These are phyloP conservation scores for Atkinsonella hypoxylon DNA, from an alignment of 2,329 filamentous ascomycete species.

Conservation along the genomic window DNA sequence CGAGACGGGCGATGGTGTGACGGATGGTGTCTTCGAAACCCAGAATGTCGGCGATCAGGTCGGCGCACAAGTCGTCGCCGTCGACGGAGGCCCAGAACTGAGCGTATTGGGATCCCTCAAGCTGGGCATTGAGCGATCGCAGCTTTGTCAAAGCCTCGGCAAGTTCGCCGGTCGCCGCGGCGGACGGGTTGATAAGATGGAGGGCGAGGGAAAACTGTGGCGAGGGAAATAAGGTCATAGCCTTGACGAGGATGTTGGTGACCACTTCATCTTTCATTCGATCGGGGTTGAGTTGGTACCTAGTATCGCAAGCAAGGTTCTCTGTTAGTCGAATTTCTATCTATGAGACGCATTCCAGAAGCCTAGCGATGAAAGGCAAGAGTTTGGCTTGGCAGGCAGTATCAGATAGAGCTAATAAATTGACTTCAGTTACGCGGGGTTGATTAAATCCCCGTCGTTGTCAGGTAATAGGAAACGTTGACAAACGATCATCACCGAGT, in stretches of 20 bases:
- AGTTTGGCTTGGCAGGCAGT: slow-evolving; percentile 9
- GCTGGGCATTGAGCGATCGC: slow-evolving; percentile 68
- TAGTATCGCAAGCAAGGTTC: slow-evolving; percentile 24
- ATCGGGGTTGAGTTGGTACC: slow-evolving; percentile 99
- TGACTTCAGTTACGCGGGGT: slow-evolving; percentile 11
- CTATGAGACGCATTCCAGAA: not conserved
- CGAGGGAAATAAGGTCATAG: slow-evolving; percentile 91
- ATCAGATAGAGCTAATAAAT: slow-evolving; percentile 62
- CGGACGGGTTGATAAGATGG: slow-evolving; percentile 80
- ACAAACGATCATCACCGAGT: slow-evolving; percentile 59
- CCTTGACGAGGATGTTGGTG: slow-evolving; percentile 98
- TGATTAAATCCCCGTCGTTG: slow-evolving; percentile 34
- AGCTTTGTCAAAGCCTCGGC: slow-evolving; percentile 88
- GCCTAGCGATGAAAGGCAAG: not conserved
- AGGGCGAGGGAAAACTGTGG: slow-evolving; percentile 91
- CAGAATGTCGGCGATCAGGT: slow-evolving; percentile 84
- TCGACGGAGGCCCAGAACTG: slow-evolving; percentile 90
- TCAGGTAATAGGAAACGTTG: slow-evolving; percentile 99
- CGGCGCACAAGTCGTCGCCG: slow-evolving; percentile 89
- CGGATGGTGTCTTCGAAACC: slow-evolving; percentile 94
- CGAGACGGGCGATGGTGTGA: slow-evolving; percentile 75
- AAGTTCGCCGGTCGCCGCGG: slow-evolving; percentile 55
- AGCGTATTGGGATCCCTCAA: slow-evolving; percentile 81
- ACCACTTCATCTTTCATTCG: slow-evolving; percentile 92
- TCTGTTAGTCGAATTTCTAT: not conserved